Evolutionary conservation across 2,329 filamentous ascomycete species (phyloP).

Genomic region (Phialocephala subalpina): DNA sequence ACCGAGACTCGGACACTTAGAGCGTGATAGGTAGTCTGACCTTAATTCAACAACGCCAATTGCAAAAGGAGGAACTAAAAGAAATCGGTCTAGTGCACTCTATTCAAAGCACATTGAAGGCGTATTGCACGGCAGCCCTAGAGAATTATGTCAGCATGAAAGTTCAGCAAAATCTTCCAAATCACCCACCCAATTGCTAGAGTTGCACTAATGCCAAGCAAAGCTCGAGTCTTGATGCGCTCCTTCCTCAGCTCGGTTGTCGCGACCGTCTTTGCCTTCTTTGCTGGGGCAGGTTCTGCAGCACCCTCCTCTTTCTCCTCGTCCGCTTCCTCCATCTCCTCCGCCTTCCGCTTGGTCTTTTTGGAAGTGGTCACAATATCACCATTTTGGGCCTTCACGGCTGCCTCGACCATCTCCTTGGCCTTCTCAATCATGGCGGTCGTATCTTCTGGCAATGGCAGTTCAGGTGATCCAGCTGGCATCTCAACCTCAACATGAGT

Average conservation of each 20-base stretch:
- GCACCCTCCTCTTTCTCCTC: constrained; percentile 56
- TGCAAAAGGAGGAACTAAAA: constrained; percentile 24
- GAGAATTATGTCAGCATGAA: constrained; percentile 25
- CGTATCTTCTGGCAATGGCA: constrained; percentile 80
- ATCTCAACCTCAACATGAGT: constrained; percentile 81
- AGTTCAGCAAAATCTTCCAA: neutral
- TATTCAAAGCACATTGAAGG: constrained; percentile 40
- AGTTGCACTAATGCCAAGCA: constrained; percentile 86
- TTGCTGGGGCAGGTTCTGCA: constrained; percentile 58
- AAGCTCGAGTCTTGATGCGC: constrained; percentile 83
- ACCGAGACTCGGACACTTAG: constrained; percentile 18
- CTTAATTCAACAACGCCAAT: constrained; percentile 30
- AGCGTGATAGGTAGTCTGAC: constrained; percentile 8
- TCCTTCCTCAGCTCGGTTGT: constrained; percentile 80
- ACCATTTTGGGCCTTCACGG: constrained; percentile 51
- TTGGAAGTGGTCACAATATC: constrained; percentile 30
- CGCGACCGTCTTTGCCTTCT: constrained; percentile 63
- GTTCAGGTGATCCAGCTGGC: constrained; percentile 69
- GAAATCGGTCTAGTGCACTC: constrained; percentile 9
- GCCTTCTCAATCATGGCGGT: constrained; percentile 86
- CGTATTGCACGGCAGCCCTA: constrained; percentile 46
- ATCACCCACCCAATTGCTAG: constrained; percentile 86
- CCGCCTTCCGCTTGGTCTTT: constrained; percentile 76
- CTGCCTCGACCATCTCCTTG: constrained; percentile 84
- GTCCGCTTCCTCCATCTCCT: constrained; percentile 67